Conservation (phyloP, 768 basidiomycete genomes). For the Leucosporidium yakuticum region DNA sequence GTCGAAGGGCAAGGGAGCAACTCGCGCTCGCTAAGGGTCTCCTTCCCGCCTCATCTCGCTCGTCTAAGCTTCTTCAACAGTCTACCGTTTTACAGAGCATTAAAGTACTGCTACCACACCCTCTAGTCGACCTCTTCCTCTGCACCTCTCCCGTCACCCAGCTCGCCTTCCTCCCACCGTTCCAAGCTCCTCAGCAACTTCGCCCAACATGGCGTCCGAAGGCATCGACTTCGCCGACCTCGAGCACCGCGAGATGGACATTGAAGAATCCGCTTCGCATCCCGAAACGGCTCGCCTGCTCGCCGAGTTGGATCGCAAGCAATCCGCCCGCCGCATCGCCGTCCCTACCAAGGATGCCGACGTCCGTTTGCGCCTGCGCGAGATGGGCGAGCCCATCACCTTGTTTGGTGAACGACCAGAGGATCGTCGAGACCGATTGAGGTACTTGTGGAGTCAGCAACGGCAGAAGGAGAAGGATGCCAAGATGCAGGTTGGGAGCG, state of each 20-base stretch:
- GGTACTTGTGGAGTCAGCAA: conserved; percentile 26
- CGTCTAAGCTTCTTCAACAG: too few relatives aligned
- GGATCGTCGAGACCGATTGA: conserved; percentile 85
- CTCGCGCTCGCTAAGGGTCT: too few relatives aligned
- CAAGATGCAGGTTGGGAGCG: conserved; percentile 43
- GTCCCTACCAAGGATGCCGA: conserved; percentile 95
- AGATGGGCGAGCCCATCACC: conserved; percentile 94
- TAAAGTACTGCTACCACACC: too few relatives aligned
- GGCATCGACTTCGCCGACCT: conserved; percentile 36
- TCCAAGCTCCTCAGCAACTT: not conserved
- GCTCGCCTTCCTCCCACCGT: not conserved
- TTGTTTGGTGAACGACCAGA: conserved; percentile 72
- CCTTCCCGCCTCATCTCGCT: too few relatives aligned
- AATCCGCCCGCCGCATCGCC: conserved; percentile 84
- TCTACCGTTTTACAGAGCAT: too few relatives aligned
- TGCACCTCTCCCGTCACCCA: too few relatives aligned
- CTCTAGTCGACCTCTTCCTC: too few relatives aligned
- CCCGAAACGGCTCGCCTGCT: conserved; percentile 56
- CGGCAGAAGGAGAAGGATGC: conserved; percentile 61
- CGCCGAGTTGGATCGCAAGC: conserved; percentile 95
- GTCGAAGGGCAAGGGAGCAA: too few relatives aligned
- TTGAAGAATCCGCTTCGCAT: conserved; percentile 27
- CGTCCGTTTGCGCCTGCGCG: conserved; percentile 79
- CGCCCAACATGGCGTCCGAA: conserved; percentile 2
- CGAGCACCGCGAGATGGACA: conserved; percentile 19